Evolutionary conservation across 768 basidiomycete genomes (phyloP), one percentile per base, ranked within the genome.

Genomic region (Hericium erinaceus): DNA sequence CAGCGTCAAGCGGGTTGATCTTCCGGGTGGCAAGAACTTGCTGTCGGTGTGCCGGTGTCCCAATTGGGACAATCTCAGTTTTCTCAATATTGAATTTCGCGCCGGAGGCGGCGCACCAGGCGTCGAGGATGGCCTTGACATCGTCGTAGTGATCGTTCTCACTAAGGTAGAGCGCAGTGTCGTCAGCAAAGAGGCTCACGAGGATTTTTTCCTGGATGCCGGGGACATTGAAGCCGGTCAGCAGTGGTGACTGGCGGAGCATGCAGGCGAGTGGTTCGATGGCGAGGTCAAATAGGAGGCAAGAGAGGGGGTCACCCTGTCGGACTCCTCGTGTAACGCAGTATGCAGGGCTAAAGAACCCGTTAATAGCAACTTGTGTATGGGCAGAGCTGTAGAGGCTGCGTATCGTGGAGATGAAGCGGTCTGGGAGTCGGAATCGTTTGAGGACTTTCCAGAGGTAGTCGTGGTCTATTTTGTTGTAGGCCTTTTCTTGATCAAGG

Each of bases 51-150:
- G 54, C 53, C 5, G 38, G 37, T 2, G 57, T 39, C 0, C 76
- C 74, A 0, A 75, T 63, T 0, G 73, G 74, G 0, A 77, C 64
- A 0, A 75, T 59, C 37, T 72, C 68, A 0, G 76, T 78, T 60
- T 80, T 80, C 0, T 54, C 51, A 0, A 63, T 56, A 55, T 78
- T 80, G 60, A 78, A 80, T 48, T 72, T 74, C 22, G 22, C 22
- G 22, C 22, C 22, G 22, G 22, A 22, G 22, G 22, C 22, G 22
- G 22, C 22, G 22, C 74, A 80, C 78, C 78, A 80, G 0, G 37
- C 44, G 0, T 67, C 26, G 0, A 78, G 73, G 2, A 77, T 66
- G 0, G 37, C 1, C 1, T 2, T 39, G 0, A 79, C 68, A 0
- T 57, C 58, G 0, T 52, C 49, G 10, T 69, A 69, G 7, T 61